A percentile compares a stretch with the other conserved stretches of the same genome.
These are phyloP conservation scores for Platanthera zijinensis DNA, from an alignment of 106 monocot genomes.

Conservation along the genomic window DNA sequence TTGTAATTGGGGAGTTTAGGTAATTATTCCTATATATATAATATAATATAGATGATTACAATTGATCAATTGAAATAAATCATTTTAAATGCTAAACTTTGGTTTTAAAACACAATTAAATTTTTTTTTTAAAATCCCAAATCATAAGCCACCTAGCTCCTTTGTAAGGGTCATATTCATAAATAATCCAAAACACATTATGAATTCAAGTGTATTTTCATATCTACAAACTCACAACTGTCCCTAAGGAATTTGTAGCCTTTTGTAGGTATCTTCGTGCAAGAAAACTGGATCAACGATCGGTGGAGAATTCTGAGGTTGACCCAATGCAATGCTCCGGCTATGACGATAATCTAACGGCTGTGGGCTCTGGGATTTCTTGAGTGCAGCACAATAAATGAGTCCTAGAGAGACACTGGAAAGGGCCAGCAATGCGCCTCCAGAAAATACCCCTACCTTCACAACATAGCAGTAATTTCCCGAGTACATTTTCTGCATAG, in stretches of 20 bases:
- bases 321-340: conserved; percentile 76
- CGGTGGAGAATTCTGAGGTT: conserved; percentile 49
- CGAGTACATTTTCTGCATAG: conserved; percentile 23
- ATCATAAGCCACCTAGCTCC: too few relatives aligned
- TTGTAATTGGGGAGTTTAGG: too few relatives aligned
- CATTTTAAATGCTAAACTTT: too few relatives aligned
- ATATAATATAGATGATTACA: too few relatives aligned
- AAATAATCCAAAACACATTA: too few relatives aligned
- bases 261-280: conserved; percentile 49
- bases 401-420: conserved; percentile 33
- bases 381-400: conserved; percentile 29
- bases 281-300: conserved; percentile 43
- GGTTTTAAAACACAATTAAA: too few relatives aligned
- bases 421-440: conserved; percentile 39
- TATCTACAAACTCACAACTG: too few relatives aligned
- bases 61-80: too few relatives aligned
- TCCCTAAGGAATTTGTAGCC: conserved; percentile 33
- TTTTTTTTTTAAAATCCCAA: too few relatives aligned
- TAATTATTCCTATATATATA: too few relatives aligned
- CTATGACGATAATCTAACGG: conserved; percentile 1
- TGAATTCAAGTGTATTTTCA: too few relatives aligned
- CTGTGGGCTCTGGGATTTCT: conserved; percentile 14
- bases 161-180: too few relatives aligned
- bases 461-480: conserved; percentile 42
- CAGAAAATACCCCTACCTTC: conserved; percentile 50